Conservation (phyloP, 345 rosid genomes). For the Alliaria petiolata region DNA sequence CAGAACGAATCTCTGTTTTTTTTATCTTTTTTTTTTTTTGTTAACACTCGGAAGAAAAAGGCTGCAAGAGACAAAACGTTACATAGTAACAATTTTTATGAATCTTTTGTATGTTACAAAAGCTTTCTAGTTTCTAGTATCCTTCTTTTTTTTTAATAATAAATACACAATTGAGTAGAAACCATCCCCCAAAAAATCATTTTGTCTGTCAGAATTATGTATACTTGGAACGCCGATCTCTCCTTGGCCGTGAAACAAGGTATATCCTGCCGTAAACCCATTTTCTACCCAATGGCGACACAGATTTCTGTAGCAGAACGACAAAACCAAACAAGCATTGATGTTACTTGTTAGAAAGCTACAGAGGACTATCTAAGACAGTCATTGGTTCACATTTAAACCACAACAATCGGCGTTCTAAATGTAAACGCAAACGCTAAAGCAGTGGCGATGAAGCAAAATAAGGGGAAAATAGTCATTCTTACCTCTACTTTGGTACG, state of each 20-base stretch:
- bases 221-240: constrained; percentile 41
- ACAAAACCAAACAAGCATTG: neutral
- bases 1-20: constrained; percentile 30
- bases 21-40: too few species aligned
- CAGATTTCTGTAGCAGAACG: constrained; percentile 49
- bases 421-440: neutral
- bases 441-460: neutral
- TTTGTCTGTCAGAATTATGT: constrained; percentile 22
- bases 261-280: constrained; percentile 92
- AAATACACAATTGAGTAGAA: constrained; percentile 16
- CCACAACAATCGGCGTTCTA: constrained; percentile 45
- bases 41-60: neutral
- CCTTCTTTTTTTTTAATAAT: neutral
- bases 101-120: constrained; percentile 9
- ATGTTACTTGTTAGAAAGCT: neutral
- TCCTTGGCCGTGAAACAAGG: constrained; percentile 68
- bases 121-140: constrained; percentile 14
- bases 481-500: constrained; percentile 83
- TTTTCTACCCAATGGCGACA: constrained; percentile 53
- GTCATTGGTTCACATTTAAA: too few species aligned
- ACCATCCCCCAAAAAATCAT: constrained; percentile 16
- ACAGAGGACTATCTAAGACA: constrained; percentile 42
- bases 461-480: neutral
- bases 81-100: constrained; percentile 1
- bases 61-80: neutral